These are phyloP conservation scores for Diplodia seriata DNA, from an alignment of 2,329 filamentous ascomycete genomes.

Conservation along the genomic window DNA sequence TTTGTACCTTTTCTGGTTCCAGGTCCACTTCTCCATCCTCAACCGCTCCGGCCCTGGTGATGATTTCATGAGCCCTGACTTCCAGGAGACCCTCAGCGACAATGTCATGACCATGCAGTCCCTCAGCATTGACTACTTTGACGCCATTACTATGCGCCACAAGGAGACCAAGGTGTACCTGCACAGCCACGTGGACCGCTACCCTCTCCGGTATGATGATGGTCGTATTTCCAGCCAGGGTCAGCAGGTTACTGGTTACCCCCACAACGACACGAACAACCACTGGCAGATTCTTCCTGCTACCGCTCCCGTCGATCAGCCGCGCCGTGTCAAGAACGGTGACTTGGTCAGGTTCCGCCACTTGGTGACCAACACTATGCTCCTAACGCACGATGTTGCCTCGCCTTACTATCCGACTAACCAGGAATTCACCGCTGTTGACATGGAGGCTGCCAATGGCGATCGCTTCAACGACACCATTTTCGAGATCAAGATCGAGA, in stretches of 20 bases:
- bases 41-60: slow-evolving; percentile 90
- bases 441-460: slow-evolving; percentile 73
- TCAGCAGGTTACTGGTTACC: slow-evolving; percentile 97
- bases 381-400: slow-evolving; percentile 94
- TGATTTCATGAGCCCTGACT: slow-evolving; percentile 98
- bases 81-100: slow-evolving; percentile 95
- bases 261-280: slow-evolving; percentile 98
- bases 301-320: slow-evolving; percentile 59
- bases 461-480: slow-evolving; percentile 85
- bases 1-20: slow-evolving; percentile 99
- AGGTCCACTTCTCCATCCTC: slow-evolving; percentile 95
- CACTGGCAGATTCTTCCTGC: slow-evolving; percentile 90
- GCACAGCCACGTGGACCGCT: slow-evolving; percentile 87
- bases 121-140: slow-evolving; percentile 86
- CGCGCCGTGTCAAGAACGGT: slow-evolving; percentile 76
- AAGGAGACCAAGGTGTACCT: slow-evolving; percentile 98
- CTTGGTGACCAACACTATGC: slow-evolving; percentile 80
- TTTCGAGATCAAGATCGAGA: slow-evolving; percentile 90
- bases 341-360: slow-evolving; percentile 88
- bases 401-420: slow-evolving; percentile 97
- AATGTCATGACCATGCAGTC: slow-evolving; percentile 91
- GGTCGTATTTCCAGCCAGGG: slow-evolving; percentile 95
- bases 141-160: slow-evolving; percentile 85
- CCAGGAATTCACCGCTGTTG: slow-evolving; percentile 93
- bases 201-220: slow-evolving; percentile 95